A percentile compares a stretch with the other conserved stretches of the same genome.
These are phyloP conservation scores for Nemania bipapillata DNA, from an alignment of 2,329 filamentous ascomycete genomes.

Conservation along the genomic window DNA sequence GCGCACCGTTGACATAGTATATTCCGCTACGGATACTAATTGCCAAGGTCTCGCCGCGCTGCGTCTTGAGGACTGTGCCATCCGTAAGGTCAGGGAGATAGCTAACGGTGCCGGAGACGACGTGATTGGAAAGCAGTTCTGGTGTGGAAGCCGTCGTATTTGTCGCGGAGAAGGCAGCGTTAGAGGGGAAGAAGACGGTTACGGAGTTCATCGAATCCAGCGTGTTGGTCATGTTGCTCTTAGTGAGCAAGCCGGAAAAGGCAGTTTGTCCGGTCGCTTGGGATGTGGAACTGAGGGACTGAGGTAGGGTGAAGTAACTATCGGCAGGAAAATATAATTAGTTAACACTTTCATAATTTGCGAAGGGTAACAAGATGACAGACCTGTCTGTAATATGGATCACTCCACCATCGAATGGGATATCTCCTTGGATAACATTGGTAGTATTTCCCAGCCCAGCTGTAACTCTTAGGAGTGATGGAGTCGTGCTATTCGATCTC, in stretches of 20 bases:
- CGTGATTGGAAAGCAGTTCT: not conserved
- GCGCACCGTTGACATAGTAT: constrained; percentile 2
- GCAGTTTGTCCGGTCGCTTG: not conserved
- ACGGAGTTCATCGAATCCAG: not conserved
- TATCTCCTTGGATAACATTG: not conserved
- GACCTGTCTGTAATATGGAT: not conserved
- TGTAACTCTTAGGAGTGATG: not conserved
- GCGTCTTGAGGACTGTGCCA: not conserved
- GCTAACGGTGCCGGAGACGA: not conserved
- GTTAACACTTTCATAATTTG: no score
- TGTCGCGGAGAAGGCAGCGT: not conserved
- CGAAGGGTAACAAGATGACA: not conserved
- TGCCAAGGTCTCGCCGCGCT: not conserved
- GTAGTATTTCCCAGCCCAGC: not conserved
- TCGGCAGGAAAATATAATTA: no score
- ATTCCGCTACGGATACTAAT: not conserved
- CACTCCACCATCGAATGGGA: not conserved
- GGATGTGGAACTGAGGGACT: not conserved
- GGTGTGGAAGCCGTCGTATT: not conserved
- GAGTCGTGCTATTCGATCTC: not conserved
- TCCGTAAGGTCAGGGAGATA: not conserved
- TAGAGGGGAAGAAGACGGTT: constrained; percentile 3
- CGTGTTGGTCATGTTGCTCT: not conserved
- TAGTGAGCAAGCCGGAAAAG: not conserved
- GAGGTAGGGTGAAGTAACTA: not conserved